Percentiles rank a stretch among this genome's conserved stretches.
Conservation (phyloP, 805 yeast species). For the Candida oleophila region DNA sequence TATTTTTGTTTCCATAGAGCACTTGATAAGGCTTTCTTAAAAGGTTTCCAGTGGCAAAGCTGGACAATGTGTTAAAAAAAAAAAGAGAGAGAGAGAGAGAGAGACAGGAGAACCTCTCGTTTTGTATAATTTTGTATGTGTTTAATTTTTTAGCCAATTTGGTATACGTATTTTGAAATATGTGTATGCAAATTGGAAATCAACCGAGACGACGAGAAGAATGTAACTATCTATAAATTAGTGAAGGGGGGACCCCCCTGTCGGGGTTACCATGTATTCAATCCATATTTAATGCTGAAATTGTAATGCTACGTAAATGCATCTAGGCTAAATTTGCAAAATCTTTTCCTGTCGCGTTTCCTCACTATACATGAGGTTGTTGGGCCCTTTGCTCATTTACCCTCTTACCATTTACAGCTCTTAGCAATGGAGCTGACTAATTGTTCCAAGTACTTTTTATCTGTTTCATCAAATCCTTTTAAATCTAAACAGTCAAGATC, state of each 20-base stretch:
- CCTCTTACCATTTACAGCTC: slow-evolving; percentile 56
- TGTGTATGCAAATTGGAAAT: not conserved
- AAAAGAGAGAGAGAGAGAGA: too few relatives aligned
- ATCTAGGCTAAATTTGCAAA: not conserved
- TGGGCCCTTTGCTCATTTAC: too few relatives aligned
- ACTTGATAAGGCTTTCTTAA: not conserved
- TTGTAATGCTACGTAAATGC: not conserved
- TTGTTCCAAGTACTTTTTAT: slow-evolving; percentile 55
- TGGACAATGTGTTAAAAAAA: not conserved
- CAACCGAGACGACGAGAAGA: not conserved
- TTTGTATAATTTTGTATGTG: not conserved
- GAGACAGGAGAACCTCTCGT: not conserved
- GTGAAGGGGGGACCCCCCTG: too few relatives aligned
- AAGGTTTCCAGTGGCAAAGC: not conserved
- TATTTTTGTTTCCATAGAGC: too few relatives aligned
- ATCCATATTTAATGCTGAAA: too few relatives aligned
- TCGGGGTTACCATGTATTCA: too few relatives aligned
- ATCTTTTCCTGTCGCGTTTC: too few relatives aligned
- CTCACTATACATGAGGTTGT: too few relatives aligned
- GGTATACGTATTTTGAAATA: not conserved
- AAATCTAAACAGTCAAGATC: slow-evolving; percentile 77
- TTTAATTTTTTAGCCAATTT: not conserved
- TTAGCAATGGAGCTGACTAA: slow-evolving; percentile 53
- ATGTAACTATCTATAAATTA: too few relatives aligned
- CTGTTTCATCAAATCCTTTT: slow-evolving; percentile 67